Base-by-base conservation (phyloP, 2,329 filamentous ascomycete genomes). In the Colletotrichum higginsianum region DNA sequence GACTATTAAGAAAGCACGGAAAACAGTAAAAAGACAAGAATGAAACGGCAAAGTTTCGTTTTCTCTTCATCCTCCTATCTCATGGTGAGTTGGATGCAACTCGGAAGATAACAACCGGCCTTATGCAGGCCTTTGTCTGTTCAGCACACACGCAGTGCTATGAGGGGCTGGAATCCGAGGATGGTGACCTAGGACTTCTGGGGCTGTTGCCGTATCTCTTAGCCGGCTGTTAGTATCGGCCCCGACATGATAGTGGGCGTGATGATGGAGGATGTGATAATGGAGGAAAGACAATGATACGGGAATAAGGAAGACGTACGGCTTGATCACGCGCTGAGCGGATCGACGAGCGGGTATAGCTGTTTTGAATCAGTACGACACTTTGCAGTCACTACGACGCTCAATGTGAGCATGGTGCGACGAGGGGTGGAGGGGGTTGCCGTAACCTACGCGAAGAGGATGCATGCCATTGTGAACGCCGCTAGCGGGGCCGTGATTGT, bases 381-480 rank as follows among this genome's bases (percentile, higher is more conserved):
- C n/a, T 18, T 42, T 16, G 7, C 9, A 9, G 21, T 18, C n/a
- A 23, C 7, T 21, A 38, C 13, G 3, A 42, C 12, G 40, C 12
- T 38, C 30, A 21, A 21, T 6, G 49, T 5, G 16, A 64, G 49
- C 16, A 23, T 21, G 23, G 8, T 5, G 26, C 16, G 38, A 18
- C 4, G 3, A 16, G 15, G 2, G 13, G 26, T 35, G 38, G 12
- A 9, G 3, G 9, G 15, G 2, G 13, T 2, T 11, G 16, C 26
- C 13, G 7, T 11, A 21, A 61, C 82, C 76, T 78, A 86, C 80
- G 84, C 84, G 68, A 88, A 85, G 26, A 88, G 79, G 15, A 88
- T 77, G 57, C 82, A 80, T 4, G 87, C 87, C 87, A 89, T 89
- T 21, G 85, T 86, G 72, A 88, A 87, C 49, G 87, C 87, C 21